Base-by-base conservation (phyloP, 257 asterid genomes). In the Penstemon newberryi region DNA sequence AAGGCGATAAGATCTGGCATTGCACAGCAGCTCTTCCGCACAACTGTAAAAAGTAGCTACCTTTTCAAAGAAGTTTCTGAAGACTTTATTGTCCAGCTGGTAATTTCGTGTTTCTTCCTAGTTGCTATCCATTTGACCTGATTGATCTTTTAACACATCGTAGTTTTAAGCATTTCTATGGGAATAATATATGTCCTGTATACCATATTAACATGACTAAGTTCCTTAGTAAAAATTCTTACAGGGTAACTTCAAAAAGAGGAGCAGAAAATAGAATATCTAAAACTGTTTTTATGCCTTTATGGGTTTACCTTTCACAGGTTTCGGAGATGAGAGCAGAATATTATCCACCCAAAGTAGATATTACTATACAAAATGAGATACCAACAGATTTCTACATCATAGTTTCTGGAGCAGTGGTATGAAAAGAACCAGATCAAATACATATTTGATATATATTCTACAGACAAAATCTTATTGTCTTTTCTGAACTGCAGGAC, bases 301-400 rank as follows among this genome's bases (percentile, higher is more conserved):
- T 36, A 15, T 12, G 66, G 54, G 55, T 43, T 63, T 63, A 56
- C 8, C 50, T 64, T 52, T 67, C 56, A 40, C 84, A 92, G 98
- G 97, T 92, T 64, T 86, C 98, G 5, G 97, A 90, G 80, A 86
- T 92, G 90, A 88, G 81, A 78, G 98, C 97, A 63, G 97, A 92
- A 78, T 92, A 86, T 70, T 88, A 81, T 75, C 98, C 98, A 52
- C 98, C 98, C 36, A 88, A 85, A 84, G 92, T 88, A 66, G 98
- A 92, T 67, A 87, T 93, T 4, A 66, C 89, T 74, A 86, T 90
- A 72, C 94, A 88, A 77, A 90, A 88, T 25, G 99, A 93, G 78
- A 88, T 90, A 78, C 81, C 96, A 70, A 93, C 96, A 70, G 99
- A 90, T 82, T 88, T 90, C 85, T 93, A 90, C 80, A 87, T 88